Base-by-base conservation (phyloP, 208 protist species). In the Leishmania mexicana region DNA sequence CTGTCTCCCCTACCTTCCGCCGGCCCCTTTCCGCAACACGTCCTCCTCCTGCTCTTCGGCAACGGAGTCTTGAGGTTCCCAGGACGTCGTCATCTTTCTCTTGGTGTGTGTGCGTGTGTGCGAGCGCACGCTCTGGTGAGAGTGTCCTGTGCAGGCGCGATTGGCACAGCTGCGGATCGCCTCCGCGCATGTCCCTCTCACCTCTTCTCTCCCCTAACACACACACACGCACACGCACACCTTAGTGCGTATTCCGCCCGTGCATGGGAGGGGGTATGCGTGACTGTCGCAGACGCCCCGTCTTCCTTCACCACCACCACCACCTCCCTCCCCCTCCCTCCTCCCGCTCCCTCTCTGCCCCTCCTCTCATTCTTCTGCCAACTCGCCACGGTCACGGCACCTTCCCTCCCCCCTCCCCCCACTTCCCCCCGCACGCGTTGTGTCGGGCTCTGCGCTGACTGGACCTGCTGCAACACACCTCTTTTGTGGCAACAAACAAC, bases 111-210 rank as follows among this genome's bases (percentile, higher is more conserved):
- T n/a, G 45, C 28, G 45, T 38, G 45, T 54, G 71, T 58, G n/a
- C 49, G 47, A 21, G 40, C 71, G 40, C 42, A 24, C 58, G 21
- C 67, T 15, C 0, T 31, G 67, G 38, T 42, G 67, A 72, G 24
- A 40, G 67, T 42, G 58, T 42, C 31, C 3, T 53, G 24, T 42
- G 38, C 42, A 15, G 24, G 64, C 31, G 35, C 24, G n/a, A 57
- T 24, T 82, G 65, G 51, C 57, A n/a, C 38, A 73, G 78, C 49
- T 73, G 38, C 47, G 19, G 28, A 73, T n/a, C 51, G 47, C 47
- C 17, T 51, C 40, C 31, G 21, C 38, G 1, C 15, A 47, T n/a
- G 67, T 15, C 10, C 24, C 13, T 72, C 38, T 72, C 67, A 72
- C 6, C 65, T 17, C 38, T 24, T 45, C 24, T 65, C 21, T 76